A percentile compares a stretch with the other conserved stretches of the same genome.
These are phyloP conservation scores for Cynara cardunculus DNA, from an alignment of 129 eudicot genomes.

Conservation along the genomic window DNA sequence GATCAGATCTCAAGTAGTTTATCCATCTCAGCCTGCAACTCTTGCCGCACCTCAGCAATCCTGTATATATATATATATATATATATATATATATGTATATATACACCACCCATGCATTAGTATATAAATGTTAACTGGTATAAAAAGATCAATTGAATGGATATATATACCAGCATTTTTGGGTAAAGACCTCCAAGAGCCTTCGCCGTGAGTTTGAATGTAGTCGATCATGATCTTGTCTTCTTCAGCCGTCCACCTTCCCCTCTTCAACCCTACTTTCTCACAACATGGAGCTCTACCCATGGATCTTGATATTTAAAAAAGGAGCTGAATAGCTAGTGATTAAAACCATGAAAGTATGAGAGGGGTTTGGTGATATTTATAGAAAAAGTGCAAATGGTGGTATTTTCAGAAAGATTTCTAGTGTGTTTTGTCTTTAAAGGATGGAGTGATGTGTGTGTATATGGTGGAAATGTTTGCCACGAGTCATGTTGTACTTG, in stretches of 20 bases:
- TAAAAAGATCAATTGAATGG: too few relatives aligned
- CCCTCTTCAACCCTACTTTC: constrained; percentile 73
- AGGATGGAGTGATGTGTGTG: background rate
- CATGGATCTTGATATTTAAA: constrained; percentile 25
- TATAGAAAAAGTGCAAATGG: background rate
- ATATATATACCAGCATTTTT: constrained; percentile 67
- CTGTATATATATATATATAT: constrained; percentile 18
- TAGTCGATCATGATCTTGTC: constrained; percentile 54
- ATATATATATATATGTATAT: background rate
- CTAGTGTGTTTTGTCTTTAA: background rate
- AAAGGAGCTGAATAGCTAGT: too few relatives aligned
- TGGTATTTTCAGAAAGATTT: background rate
- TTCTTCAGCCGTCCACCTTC: constrained; percentile 85
- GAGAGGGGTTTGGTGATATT: background rate
- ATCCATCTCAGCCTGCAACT: constrained; percentile 92
- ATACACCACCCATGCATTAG: background rate
- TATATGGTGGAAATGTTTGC: constrained; percentile 33
- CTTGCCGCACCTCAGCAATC: constrained; percentile 78
- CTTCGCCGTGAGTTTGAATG: constrained; percentile 71
- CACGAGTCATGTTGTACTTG: constrained; percentile 31
- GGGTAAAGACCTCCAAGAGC: constrained; percentile 91
- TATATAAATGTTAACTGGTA: too few relatives aligned
- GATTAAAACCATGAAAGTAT: background rate
- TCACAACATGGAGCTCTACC: constrained; percentile 92
- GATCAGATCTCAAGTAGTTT: constrained; percentile 72